Conservation (phyloP, 2,329 filamentous ascomycete species). For the Claviceps monticola region DNA sequence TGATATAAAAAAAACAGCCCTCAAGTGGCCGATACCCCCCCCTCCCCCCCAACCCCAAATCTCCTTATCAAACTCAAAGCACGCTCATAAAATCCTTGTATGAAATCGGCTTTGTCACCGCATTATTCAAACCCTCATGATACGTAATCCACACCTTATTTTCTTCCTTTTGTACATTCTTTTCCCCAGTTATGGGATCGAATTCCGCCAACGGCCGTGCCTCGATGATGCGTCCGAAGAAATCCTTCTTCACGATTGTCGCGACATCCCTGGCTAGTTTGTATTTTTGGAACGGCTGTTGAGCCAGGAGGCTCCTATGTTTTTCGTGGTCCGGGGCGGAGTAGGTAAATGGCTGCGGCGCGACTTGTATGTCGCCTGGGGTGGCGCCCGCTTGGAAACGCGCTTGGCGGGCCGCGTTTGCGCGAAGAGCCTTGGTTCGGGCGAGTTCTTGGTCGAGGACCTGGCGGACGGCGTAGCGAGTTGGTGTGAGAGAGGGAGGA, state of each 20-base stretch:
- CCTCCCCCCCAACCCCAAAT: no score
- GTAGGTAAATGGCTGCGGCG: slow-evolving; percentile 3
- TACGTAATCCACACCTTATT: slow-evolving; percentile 72
- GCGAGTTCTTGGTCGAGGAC: slow-evolving; percentile 84
- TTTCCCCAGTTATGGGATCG: slow-evolving; percentile 23
- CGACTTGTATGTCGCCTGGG: slow-evolving; percentile 8
- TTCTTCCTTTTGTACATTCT: slow-evolving; percentile 28
- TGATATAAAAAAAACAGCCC: neutral
- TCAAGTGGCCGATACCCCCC: neutral
- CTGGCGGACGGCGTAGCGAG: slow-evolving; percentile 84
- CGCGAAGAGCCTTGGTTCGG: slow-evolving; percentile 54
- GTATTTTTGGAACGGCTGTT: slow-evolving; percentile 14
- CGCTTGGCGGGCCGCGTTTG: slow-evolving; percentile 51
- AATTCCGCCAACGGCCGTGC: slow-evolving; percentile 24
- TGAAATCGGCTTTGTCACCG: slow-evolving; percentile 76
- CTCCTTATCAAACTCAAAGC: slow-evolving; percentile 25
- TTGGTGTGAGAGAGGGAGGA: slow-evolving; percentile 50
- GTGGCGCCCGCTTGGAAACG: slow-evolving; percentile 41
- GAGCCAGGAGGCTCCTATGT: neutral
- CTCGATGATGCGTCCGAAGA: slow-evolving; percentile 65
- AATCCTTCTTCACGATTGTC: slow-evolving; percentile 54
- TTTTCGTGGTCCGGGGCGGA: slow-evolving; percentile 1
- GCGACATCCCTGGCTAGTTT: slow-evolving; percentile 24
- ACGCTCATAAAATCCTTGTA: slow-evolving; percentile 63
- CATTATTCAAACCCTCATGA: slow-evolving; percentile 85